Percentiles rank a stretch among this genome's conserved stretches.
These are phyloP conservation scores for Sporothrix brasiliensis DNA, from an alignment of 2,329 filamentous ascomycete genomes.

Conservation along the genomic window DNA sequence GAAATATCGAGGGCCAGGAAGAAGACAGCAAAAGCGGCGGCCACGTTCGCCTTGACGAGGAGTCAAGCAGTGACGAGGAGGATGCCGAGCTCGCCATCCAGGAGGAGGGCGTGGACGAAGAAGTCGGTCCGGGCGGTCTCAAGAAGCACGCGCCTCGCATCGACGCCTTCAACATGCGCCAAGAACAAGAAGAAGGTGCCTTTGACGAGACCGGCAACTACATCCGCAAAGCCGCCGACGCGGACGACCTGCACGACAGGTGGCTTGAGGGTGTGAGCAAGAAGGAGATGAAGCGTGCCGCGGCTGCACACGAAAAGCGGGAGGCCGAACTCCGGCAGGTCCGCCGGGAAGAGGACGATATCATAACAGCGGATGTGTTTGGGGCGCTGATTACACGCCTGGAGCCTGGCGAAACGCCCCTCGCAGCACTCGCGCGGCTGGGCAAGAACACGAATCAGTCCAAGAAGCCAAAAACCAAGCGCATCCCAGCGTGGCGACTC, in stretches of 20 bases:
- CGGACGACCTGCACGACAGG: slow-evolving; percentile 84
- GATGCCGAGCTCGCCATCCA: slow-evolving; percentile 74
- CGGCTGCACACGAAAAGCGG: slow-evolving; percentile 81
- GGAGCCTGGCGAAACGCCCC: slow-evolving; percentile 78
- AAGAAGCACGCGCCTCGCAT: slow-evolving; percentile 93
- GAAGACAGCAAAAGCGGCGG: slow-evolving; percentile 44
- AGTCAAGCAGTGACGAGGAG: slow-evolving; percentile 59
- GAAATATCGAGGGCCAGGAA: slow-evolving; percentile 78
- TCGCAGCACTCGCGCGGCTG: slow-evolving; percentile 84
- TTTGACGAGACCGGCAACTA: slow-evolving; percentile 94
- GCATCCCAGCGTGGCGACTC: slow-evolving; percentile 67
- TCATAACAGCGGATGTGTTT: slow-evolving; percentile 79
- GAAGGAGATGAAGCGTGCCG: slow-evolving; percentile 87
- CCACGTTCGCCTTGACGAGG: slow-evolving; percentile 17
- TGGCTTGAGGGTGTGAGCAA: slow-evolving; percentile 94
- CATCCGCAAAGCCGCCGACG: slow-evolving; percentile 83
- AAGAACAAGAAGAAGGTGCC: slow-evolving; percentile 86
- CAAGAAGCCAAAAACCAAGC: slow-evolving; percentile 59
- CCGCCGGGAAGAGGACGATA: slow-evolving; percentile 78
- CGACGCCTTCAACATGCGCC: slow-evolving; percentile 92
- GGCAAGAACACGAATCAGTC: slow-evolving; percentile 60
- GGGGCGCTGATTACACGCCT: slow-evolving; percentile 71
- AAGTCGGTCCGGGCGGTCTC: slow-evolving; percentile 85
- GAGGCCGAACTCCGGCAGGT: slow-evolving; percentile 74
- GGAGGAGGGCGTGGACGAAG: slow-evolving; percentile 79